Evolutionary conservation across 2,329 filamentous ascomycete genomes (phyloP).

Genomic region (Rhynchosporium secalis): DNA sequence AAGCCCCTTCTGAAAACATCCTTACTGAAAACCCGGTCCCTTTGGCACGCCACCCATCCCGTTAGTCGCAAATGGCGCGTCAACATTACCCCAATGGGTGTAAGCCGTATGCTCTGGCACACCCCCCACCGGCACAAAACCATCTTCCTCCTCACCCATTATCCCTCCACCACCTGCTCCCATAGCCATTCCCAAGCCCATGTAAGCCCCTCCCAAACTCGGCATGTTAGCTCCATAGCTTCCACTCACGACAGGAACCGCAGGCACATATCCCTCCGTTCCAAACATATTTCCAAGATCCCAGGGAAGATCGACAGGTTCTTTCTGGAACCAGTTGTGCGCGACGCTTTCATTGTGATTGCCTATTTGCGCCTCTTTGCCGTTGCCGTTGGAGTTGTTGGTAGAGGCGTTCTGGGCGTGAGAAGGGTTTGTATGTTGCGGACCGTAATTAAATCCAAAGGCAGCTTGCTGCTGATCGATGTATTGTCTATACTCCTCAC

Average conservation of each 20-base stretch:
- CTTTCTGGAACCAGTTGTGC: constrained; percentile 35
- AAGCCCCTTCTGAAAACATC: neutral
- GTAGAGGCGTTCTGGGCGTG: no score
- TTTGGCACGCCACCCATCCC: constrained; percentile 13
- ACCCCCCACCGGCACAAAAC: constrained; percentile 13
- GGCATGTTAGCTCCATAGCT: constrained; percentile 14
- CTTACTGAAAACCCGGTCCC: constrained; percentile 11
- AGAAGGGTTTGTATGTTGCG: constrained; percentile 8
- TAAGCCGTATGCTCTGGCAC: constrained; percentile 30
- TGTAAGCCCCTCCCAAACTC: constrained; percentile 20
- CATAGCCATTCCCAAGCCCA: constrained; percentile 12
- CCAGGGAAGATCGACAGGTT: constrained; percentile 31
- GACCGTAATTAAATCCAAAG: constrained; percentile 26
- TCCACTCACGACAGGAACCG: constrained; percentile 6
- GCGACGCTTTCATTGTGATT: constrained; percentile 18
- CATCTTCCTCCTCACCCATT: constrained; percentile 20
- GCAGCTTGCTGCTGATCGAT: constrained; percentile 31
- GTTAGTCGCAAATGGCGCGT: constrained; percentile 27
- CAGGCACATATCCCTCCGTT: constrained; percentile 26
- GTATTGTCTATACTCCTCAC: constrained; percentile 28
- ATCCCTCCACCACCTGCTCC: no score
- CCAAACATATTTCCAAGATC: constrained; percentile 35
- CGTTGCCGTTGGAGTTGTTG: no score
- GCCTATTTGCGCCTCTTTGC: neutral
- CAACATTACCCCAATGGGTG: constrained; percentile 32